Base-by-base conservation (phyloP, 1,139 yeast species). In the Ogataea hybrid region DNA sequence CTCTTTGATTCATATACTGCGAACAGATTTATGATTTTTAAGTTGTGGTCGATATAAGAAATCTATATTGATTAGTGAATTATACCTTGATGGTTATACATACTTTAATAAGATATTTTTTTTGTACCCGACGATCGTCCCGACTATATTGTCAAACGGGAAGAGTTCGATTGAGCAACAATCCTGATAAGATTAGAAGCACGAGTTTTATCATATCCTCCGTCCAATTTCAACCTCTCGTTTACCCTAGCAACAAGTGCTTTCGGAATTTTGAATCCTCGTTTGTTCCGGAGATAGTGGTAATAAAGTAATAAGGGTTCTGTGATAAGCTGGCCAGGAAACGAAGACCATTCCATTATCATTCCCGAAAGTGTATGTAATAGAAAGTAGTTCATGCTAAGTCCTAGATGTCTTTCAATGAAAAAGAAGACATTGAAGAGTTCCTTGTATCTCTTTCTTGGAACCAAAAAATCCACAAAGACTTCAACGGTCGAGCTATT, bases 21-120 rank as follows among this genome's bases (percentile, higher is more conserved):
- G 4, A 8, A 14, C 29, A 14, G 11, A 27, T 2, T 27, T 27
- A 8, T 14, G 17, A 23, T 23, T 23, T 23, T 23, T 8, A 5
- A n/a, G 6, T 4, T 7, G 27, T 23, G 6, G 12, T 2, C 11
- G 27, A 23, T 18, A 2, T 18, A 18, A 18, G 3, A 6, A 18
- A 18, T 18, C 8, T 18, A n/a, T 23, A 23, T 11, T 2, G 12
- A 23, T 23, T 27, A 12, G 9, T 18, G 25, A 4, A 31, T 16
- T 22, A 8, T 33, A 39, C 43, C 43, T 14, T 39, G 39, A n/a
- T 39, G 43, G 43, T 39, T 39, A 39, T 39, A 39, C 18, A 11
- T 6, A n/a, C n/a, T n/a, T n/a, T 4, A 17, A 6, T n/a, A 20
- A 17, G 8, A 18, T 32, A n/a, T 16, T 28, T 27, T 25, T 25